These are phyloP conservation scores for Bolboschoenoplectus hybrid DNA, from an alignment of 202 grass and related monocot species.

Conservation along the genomic window DNA sequence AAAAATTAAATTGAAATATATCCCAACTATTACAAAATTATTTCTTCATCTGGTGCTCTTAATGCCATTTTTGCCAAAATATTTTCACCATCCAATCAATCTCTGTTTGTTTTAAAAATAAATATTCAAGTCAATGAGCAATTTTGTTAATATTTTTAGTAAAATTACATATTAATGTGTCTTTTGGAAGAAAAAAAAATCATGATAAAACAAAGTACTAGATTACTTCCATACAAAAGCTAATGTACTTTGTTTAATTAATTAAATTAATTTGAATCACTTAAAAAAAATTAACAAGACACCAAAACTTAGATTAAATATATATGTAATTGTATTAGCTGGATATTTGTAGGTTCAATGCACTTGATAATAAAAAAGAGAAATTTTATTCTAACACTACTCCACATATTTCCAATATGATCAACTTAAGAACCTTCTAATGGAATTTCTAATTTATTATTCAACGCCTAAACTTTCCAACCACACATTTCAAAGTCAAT, in stretches of 20 bases:
- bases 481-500: constrained; percentile 23
- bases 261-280: neutral
- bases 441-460: neutral
- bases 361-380: neutral
- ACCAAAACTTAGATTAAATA: neutral
- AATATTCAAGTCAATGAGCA: neutral
- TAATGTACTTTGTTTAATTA: neutral
- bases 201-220: neutral
- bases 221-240: neutral
- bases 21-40: neutral
- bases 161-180: neutral
- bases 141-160: neutral
- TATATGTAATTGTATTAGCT: neutral
- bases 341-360: neutral
- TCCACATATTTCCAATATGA: neutral
- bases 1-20: neutral
- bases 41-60: neutral
- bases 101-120: neutral
- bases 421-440: constrained; percentile 15
- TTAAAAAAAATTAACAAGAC: neutral
- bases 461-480: neutral
- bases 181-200: neutral
- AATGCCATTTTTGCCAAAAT: neutral
- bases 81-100: neutral
- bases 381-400: constrained; percentile 24